Percentiles rank a stretch among this genome's conserved stretches.
Conservation (phyloP, 1,284 basidiomycete species). For the Prillingera fragicola region DNA sequence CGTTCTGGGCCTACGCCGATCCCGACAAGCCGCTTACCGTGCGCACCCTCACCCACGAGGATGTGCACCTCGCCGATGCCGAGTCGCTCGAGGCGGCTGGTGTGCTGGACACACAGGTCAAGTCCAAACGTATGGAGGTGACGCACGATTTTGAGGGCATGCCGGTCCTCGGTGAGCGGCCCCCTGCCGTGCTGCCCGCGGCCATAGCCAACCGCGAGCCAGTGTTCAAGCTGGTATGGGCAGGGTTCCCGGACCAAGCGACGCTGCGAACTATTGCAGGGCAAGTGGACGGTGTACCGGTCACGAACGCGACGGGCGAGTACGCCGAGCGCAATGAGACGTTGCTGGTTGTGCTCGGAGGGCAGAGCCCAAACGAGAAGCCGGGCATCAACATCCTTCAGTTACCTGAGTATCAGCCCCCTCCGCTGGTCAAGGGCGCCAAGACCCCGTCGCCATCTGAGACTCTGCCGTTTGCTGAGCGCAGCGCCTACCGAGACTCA, state of each 20-base stretch:
- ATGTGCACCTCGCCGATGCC: conserved; percentile 50
- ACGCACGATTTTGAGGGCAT: conserved; percentile 24
- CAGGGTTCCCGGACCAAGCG: conserved; percentile 58
- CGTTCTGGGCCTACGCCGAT: conserved; percentile 80
- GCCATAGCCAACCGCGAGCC: conserved; percentile 58
- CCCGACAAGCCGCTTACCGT: conserved; percentile 74
- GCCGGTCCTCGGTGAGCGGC: conserved; percentile 7
- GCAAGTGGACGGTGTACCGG: conserved; percentile 29
- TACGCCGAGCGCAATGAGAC: conserved; percentile 58
- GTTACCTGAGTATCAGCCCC: conserved; percentile 65
- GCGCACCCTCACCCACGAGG: conserved; percentile 58
- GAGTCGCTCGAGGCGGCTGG: conserved; percentile 47
- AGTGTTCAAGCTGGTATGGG: conserved; percentile 85
- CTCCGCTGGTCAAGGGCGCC: conserved; percentile 25
- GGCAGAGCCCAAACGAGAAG: conserved; percentile 56
- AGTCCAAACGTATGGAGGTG: conserved; percentile 13
- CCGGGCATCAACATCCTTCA: conserved; percentile 65
- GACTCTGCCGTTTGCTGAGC: conserved; percentile 54
- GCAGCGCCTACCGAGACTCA: conserved; percentile 62
- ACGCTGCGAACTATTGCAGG: conserved; percentile 34
- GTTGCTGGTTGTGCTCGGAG: conserved; percentile 71
- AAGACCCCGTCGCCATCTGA: conserved; percentile 23
- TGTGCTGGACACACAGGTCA: conserved; percentile 43
- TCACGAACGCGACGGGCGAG: conserved; percentile 41
- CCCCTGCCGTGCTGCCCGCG: conserved; percentile 18